Percentiles rank a stretch among this genome's conserved stretches.
Evolutionary conservation across 192 early-diverging fungal genomes (phyloP).

Genomic region (Podila minutissima): DNA sequence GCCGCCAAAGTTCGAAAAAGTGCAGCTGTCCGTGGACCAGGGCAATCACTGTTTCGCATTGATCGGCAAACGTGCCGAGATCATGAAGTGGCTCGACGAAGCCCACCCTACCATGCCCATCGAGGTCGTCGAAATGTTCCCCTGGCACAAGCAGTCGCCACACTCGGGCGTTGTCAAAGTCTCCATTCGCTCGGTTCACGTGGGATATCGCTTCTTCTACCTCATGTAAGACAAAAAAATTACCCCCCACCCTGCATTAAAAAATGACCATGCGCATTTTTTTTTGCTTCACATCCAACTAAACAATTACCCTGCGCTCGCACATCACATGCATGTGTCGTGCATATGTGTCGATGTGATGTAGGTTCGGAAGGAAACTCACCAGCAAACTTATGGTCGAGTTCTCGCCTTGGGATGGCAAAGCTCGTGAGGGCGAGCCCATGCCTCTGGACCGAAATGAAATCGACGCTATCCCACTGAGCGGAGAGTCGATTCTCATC

Average conservation of each 20-base stretch:
- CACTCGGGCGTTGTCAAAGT: conserved; percentile 17
- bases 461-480: conserved; percentile 27
- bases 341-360: not conserved
- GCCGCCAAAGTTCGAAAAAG: conserved; percentile 9
- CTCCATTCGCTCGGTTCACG: conserved; percentile 18
- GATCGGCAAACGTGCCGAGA: conserved; percentile 22
- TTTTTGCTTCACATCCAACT: not conserved
- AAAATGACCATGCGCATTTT: not conserved
- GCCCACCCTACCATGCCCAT: conserved; percentile 5
- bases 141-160: conserved; percentile 14
- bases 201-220: conserved; percentile 25
- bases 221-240: conserved; percentile 21
- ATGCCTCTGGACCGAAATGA: conserved; percentile 19
- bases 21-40: conserved; percentile 17
- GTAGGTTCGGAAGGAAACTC: conserved; percentile 29
- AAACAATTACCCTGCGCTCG: too few species aligned
- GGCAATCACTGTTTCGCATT: conserved; percentile 32
- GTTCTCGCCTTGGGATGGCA: conserved; percentile 37
- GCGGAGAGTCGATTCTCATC: conserved; percentile 19
- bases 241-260: too few species aligned
- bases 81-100: conserved; percentile 26
- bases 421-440: conserved; percentile 22
- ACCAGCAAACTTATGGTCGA: conserved; percentile 32
- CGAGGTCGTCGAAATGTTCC: conserved; percentile 16
- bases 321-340: not conserved